A percentile compares a stretch with the other conserved stretches of the same genome.
Evolutionary conservation across 768 basidiomycete genomes (phyloP).

Genomic region (Lanmaoa pseudosensibilis): DNA sequence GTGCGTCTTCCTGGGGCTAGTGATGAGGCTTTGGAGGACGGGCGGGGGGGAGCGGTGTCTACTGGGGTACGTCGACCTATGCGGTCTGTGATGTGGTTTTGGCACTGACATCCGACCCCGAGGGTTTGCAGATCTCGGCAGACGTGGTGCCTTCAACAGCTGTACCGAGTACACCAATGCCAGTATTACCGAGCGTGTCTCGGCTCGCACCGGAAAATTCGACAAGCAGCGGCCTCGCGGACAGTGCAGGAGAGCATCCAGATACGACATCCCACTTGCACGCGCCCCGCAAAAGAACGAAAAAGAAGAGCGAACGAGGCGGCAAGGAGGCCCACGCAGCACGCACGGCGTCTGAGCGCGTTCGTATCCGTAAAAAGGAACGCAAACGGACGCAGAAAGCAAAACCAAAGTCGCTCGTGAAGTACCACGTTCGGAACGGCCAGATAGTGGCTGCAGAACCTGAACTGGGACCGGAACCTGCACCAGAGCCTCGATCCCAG

Average conservation of each 20-base stretch:
- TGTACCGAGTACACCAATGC: neutral
- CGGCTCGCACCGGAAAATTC: neutral
- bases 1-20: no score
- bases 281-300: constrained; percentile 1
- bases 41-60: neutral
- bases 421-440: constrained; percentile 16
- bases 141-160: neutral
- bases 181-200: neutral
- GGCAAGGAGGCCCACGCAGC: neutral
- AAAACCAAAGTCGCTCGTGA: neutral
- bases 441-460: constrained; percentile 10
- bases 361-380: neutral
- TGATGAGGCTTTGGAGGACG: neutral
- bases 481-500: neutral
- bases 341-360: neutral
- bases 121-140: neutral
- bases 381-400: neutral
- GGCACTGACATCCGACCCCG: constrained; percentile 1
- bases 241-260: neutral
- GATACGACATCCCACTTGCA: neutral
- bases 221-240: no score
- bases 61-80: constrained; percentile 1
- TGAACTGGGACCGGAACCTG: neutral
- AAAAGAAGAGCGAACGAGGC: neutral
- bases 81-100: neutral